A percentile compares a stretch with the other conserved stretches of the same genome.
These are phyloP conservation scores for Salicornia ramosissima DNA, from an alignment of 148 eudicot species.

Conservation along the genomic window DNA sequence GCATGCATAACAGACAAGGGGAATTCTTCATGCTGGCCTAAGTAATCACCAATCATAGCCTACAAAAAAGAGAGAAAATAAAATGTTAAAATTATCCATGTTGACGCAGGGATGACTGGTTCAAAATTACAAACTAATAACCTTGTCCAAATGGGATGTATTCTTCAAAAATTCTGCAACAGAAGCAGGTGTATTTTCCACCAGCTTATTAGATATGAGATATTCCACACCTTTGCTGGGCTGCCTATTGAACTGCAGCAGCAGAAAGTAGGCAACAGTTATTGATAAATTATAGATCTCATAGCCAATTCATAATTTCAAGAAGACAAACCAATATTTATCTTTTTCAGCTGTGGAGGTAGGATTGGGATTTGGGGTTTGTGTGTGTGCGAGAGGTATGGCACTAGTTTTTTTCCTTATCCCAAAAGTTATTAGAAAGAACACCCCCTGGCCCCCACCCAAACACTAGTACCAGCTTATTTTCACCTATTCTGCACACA, in stretches of 20 bases:
- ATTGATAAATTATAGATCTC: slow-evolving; percentile 5
- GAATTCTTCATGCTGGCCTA: slow-evolving; percentile 98
- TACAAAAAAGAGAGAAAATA: slow-evolving; percentile 34
- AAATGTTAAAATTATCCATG: not conserved
- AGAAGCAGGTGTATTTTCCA: slow-evolving; percentile 74
- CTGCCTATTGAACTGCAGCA: slow-evolving; percentile 73
- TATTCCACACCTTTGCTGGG: slow-evolving; percentile 79
- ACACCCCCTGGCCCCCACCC: not conserved
- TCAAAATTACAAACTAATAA: slow-evolving; percentile 11
- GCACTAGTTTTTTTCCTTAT: too few relatives aligned
- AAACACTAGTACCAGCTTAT: not conserved
- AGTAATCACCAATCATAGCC: slow-evolving; percentile 96
- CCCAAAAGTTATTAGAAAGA: too few relatives aligned
- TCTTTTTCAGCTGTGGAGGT: not conserved
- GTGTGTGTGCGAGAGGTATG: too few relatives aligned
- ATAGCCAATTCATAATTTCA: not conserved
- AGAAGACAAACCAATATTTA: not conserved
- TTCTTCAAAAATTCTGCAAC: slow-evolving; percentile 89
- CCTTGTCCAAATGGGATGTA: slow-evolving; percentile 80
- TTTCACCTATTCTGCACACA: not conserved
- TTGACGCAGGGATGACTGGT: not conserved
- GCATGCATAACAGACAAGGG: slow-evolving; percentile 97
- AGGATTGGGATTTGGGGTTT: too few relatives aligned
- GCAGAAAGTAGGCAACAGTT: not conserved
- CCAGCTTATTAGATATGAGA: slow-evolving; percentile 72